Base-by-base conservation (phyloP, 768 basidiomycete species). In the Arthromyces matolae region DNA sequence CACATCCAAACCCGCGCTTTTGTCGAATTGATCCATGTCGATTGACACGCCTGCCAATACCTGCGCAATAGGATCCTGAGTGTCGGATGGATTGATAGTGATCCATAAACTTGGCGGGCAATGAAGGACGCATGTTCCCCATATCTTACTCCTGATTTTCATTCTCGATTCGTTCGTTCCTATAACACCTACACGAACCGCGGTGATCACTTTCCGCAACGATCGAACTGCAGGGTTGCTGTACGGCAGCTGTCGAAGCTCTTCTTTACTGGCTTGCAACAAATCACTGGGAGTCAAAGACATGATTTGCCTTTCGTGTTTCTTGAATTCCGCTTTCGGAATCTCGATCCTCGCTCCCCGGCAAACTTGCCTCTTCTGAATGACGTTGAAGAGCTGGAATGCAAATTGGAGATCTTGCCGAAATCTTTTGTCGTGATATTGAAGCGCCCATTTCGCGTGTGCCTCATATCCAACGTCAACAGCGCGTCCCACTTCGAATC, bases 31-130 rank as follows among this genome's bases (percentile, higher is more conserved):
- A 42, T 78, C 60, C 5, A 80, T 76, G 0, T 71, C 55, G 22
- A 62, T 63, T 0, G n/a, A n/a, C n/a, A n/a, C n/a, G n/a, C 78
- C 75, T 0, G 68, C 62, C 10, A 79, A 59, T 0, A 78, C 62
- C 44, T 77, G 75, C 0, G 68, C 71, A 19, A 79, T 60, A 0
- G 75, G 76, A 50, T 76, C 71, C 31, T 73, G 64, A 0, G 64
- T 53, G 47, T 78, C 71, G 0, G 54, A 37, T 0, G 69, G 71
- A 41, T 75, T 77, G 2, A 78, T 62, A 0, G 75, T 78, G 2
- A 71, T 50, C 75, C 76, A 78, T 0, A 77, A 20, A 1, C 42
- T 52, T 0, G 72, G 71, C 1, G 68, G 66, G 13, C 60, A 60
- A 20, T 52, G 53, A 1, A 52, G n/a, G 0, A 70, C 20, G 2